A percentile compares a stretch with the other conserved stretches of the same genome.
Conservation (phyloP, 305 asterid species). For the Solanum hybrid region DNA sequence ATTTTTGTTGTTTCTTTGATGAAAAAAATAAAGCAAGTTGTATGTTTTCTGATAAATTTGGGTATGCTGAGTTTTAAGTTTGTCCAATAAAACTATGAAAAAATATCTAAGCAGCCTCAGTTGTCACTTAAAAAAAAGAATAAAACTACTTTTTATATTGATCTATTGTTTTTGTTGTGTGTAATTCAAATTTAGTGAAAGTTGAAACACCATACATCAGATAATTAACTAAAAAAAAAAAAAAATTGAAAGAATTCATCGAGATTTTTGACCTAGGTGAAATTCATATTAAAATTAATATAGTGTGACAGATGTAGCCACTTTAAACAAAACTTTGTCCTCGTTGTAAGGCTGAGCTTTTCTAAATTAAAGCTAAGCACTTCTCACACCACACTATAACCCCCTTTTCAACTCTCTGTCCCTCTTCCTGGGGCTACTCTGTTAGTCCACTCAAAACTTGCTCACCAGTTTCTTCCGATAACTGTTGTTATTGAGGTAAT, state of each 20-base stretch:
- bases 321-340: conserved; percentile 8
- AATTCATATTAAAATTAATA: background rate
- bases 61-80: background rate
- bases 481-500: background rate
- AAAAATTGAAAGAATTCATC: background rate
- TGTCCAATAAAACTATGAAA: background rate
- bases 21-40: background rate
- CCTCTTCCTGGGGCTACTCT: background rate
- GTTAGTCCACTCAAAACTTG: background rate
- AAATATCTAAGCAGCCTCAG: background rate
- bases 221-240: too few relatives aligned
- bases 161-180: too few relatives aligned
- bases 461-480: background rate
- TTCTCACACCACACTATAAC: background rate
- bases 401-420: conserved; percentile 1
- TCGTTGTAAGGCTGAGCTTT: conserved; percentile 8
- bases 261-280: background rate
- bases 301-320: background rate
- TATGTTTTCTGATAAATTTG: background rate
- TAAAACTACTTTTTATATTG: too few relatives aligned
- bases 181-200: too few relatives aligned
- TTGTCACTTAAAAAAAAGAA: background rate
- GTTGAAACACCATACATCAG: too few relatives aligned
- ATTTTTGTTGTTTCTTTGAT: background rate
- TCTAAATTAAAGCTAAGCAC: conserved; percentile 8